Evolutionary conservation across 2,329 filamentous ascomycete species (phyloP).

Genomic region (Calonectria leucothoes): DNA sequence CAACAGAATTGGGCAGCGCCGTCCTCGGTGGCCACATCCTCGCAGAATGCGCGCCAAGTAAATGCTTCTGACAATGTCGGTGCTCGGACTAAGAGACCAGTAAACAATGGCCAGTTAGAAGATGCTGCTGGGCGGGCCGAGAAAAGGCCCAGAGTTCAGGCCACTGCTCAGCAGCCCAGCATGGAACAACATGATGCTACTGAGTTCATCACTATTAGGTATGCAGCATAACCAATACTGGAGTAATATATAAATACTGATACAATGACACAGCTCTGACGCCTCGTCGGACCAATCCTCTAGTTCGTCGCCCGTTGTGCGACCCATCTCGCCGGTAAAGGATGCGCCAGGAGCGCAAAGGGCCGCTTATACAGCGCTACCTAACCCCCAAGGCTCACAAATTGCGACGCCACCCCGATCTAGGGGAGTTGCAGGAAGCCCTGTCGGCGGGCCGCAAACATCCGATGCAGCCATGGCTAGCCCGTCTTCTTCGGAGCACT

Average conservation of each 20-base stretch:
- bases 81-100: not conserved
- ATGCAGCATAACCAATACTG: not conserved
- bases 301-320: not conserved
- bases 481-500: not conserved
- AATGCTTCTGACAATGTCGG: not conserved
- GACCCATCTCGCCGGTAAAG: not conserved
- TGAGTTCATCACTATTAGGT: not conserved
- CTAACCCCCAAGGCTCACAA: not conserved
- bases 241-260: not conserved
- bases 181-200: not conserved
- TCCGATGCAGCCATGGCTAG: not conserved
- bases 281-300: too few species aligned
- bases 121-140: not conserved
- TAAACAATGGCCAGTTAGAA: not conserved
- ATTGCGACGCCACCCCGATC: too few species aligned
- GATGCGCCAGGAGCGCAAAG: not conserved
- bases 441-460: not conserved
- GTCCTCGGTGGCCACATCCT: not conserved
- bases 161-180: not conserved
- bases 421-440: not conserved
- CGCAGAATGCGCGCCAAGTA: not conserved
- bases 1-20: too few species aligned
- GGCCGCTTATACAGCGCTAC: not conserved
- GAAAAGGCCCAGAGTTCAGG: not conserved
- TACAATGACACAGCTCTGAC: not conserved